phyloP scores from a whole-genome alignment of 176 grass and related monocot species.

The Calamus simplicifolius region DNA sequence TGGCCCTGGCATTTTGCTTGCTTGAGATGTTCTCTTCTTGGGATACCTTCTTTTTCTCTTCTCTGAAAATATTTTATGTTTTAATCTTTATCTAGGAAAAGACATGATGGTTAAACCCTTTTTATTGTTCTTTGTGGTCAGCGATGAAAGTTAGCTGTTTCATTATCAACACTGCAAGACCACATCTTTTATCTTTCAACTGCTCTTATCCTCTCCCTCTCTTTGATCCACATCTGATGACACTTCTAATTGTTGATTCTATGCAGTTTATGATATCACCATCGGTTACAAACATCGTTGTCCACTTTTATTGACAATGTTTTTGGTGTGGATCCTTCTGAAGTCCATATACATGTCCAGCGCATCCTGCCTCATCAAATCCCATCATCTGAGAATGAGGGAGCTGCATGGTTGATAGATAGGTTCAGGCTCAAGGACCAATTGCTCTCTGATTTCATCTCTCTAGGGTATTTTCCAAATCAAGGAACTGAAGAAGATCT shows the following conservation, averaged over 20 bases:
- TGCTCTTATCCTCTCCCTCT: background rate
- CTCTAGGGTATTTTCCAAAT: constrained; percentile 49
- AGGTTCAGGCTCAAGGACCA: constrained; percentile 74
- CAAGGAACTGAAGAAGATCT: constrained; percentile 70
- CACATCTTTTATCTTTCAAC: background rate
- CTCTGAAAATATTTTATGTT: too few species aligned
- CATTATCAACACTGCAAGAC: too few species aligned
- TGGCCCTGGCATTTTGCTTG: too few species aligned
- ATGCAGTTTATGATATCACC: constrained; percentile 75
- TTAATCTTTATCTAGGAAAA: too few species aligned
- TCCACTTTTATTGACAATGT: constrained; percentile 70
- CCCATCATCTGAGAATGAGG: constrained; percentile 53
- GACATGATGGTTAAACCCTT: too few species aligned
- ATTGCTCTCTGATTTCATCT: constrained; percentile 46
- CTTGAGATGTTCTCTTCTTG: too few species aligned
- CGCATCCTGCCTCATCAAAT: constrained; percentile 45
- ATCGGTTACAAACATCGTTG: constrained; percentile 69
- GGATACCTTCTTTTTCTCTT: too few species aligned
- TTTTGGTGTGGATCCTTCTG: constrained; percentile 67
- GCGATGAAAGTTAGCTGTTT: too few species aligned
- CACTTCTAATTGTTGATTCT: constrained; percentile 1
- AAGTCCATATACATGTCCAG: constrained; percentile 71
- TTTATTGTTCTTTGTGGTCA: too few species aligned
- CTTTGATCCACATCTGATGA: background rate
- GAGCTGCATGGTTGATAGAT: constrained; percentile 50